phyloP scores from a whole-genome alignment of 495 filamentous ascomycete species.

The Neurospora sp. region DNA sequence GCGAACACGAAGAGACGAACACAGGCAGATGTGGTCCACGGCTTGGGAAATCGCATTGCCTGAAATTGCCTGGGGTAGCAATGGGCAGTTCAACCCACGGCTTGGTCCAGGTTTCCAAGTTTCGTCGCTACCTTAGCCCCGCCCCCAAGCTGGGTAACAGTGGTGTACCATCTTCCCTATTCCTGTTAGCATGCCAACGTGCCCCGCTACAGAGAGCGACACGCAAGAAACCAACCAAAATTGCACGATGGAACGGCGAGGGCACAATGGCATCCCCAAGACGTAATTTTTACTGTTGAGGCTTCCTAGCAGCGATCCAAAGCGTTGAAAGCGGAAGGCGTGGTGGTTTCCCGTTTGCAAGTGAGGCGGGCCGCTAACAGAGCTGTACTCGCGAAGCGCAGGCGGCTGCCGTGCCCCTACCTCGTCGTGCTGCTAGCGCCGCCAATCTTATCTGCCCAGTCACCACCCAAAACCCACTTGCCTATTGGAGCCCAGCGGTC shows the following conservation, averaged over 20 bases:
- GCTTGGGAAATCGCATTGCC: neutral
- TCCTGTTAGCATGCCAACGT: neutral
- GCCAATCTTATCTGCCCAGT: conserved; percentile 3
- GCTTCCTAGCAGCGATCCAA: neutral
- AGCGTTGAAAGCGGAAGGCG: neutral
- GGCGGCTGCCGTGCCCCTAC: neutral
- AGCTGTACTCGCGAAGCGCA: neutral
- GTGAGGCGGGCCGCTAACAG: neutral
- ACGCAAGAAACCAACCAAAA: neutral
- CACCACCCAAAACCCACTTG: neutral
- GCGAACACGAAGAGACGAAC: neutral
- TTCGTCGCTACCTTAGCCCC: neutral
- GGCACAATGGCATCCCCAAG: neutral
- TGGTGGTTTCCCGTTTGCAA: neutral
- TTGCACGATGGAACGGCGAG: neutral
- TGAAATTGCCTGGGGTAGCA: neutral
- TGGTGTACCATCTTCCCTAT: neutral
- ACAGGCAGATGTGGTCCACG: neutral
- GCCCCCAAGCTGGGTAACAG: neutral
- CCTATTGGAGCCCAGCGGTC: neutral
- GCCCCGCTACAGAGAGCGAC: neutral
- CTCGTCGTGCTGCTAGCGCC: conserved; percentile 2
- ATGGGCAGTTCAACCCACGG: neutral
- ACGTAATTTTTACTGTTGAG: neutral
- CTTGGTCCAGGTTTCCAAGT: neutral